These are phyloP conservation scores for Hymenoscyphus infarciens DNA, from an alignment of 2,329 filamentous ascomycete species.

Conservation along the genomic window DNA sequence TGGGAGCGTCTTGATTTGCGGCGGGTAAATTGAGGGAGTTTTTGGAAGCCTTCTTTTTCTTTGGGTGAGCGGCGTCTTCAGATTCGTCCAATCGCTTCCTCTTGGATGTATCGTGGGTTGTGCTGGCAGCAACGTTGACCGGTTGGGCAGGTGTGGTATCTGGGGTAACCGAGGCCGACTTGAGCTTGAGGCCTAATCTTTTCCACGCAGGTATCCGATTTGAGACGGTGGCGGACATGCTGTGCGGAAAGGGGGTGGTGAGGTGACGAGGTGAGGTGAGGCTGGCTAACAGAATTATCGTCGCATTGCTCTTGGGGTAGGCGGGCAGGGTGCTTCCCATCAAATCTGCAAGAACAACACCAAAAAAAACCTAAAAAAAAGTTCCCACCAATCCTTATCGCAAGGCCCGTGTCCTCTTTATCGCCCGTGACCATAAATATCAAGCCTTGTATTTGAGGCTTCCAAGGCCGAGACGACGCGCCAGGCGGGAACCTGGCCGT, in stretches of 20 bases:
- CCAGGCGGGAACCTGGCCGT: constrained; percentile 15
- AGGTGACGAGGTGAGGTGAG: constrained; percentile 19
- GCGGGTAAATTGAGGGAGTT: constrained; percentile 11
- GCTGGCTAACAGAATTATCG: constrained; percentile 14
- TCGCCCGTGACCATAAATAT: background rate
- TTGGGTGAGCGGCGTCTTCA: constrained; percentile 23
- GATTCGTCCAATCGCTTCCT: constrained; percentile 27
- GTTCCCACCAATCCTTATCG: constrained; percentile 1
- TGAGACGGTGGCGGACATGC: constrained; percentile 20
- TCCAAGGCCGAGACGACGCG: constrained; percentile 5
- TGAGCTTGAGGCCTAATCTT: constrained; percentile 56
- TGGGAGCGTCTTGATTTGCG: constrained; percentile 29
- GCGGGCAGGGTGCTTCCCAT: constrained; percentile 11
- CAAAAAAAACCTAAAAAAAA: constrained; percentile 11
- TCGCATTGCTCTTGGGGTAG: constrained; percentile 7
- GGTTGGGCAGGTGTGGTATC: constrained; percentile 16
- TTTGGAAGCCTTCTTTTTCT: constrained; percentile 30
- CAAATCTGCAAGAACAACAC: background rate
- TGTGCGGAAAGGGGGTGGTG: constrained; percentile 13
- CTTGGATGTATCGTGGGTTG: constrained; percentile 23
- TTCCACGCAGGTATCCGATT: constrained; percentile 54
- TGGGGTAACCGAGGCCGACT: constrained; percentile 38
- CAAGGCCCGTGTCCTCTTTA: background rate
- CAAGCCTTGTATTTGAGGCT: constrained; percentile 6
- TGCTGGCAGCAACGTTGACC: constrained; percentile 6